phyloP scores from a whole-genome alignment of 768 basidiomycete species.

The Amanita subjunquillea region DNA sequence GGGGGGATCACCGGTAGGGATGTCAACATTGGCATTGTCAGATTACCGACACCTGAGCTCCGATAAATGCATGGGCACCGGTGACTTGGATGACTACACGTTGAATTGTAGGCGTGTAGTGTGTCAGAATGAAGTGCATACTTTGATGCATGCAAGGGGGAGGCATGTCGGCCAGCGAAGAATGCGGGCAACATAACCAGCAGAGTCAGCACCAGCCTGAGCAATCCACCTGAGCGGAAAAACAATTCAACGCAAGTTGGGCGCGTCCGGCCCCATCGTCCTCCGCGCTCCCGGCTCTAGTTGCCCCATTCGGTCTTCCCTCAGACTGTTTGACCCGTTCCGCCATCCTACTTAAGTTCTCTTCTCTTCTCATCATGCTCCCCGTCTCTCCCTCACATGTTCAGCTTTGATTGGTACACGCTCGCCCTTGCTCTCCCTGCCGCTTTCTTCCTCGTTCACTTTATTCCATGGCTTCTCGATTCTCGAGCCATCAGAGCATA shows the following conservation, averaged over 20 bases:
- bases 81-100: slow-evolving; percentile 34
- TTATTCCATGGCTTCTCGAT: slow-evolving; percentile 46
- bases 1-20: slow-evolving; percentile 38
- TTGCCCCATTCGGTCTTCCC: not conserved
- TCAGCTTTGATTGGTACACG: slow-evolving; percentile 14
- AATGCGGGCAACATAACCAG: too few species aligned
- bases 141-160: slow-evolving; percentile 25
- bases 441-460: slow-evolving; percentile 23
- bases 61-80: slow-evolving; percentile 22
- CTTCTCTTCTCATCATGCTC: not conserved
- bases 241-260: slow-evolving; percentile 4
- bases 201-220: too few species aligned
- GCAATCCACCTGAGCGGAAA: not conserved
- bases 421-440: slow-evolving; percentile 18
- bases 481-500: slow-evolving; percentile 46
- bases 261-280: slow-evolving; percentile 16
- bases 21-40: slow-evolving; percentile 46
- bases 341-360: not conserved
- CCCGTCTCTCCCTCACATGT: slow-evolving; percentile 13
- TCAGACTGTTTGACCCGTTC: slow-evolving; percentile 1
- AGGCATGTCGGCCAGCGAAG: slow-evolving; percentile 14
- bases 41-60: slow-evolving; percentile 43
- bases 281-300: not conserved
- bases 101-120: too few species aligned
- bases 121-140: slow-evolving; percentile 14